Base-by-base conservation (phyloP, 306 rosid genomes). In the Crotalaria pallida region DNA sequence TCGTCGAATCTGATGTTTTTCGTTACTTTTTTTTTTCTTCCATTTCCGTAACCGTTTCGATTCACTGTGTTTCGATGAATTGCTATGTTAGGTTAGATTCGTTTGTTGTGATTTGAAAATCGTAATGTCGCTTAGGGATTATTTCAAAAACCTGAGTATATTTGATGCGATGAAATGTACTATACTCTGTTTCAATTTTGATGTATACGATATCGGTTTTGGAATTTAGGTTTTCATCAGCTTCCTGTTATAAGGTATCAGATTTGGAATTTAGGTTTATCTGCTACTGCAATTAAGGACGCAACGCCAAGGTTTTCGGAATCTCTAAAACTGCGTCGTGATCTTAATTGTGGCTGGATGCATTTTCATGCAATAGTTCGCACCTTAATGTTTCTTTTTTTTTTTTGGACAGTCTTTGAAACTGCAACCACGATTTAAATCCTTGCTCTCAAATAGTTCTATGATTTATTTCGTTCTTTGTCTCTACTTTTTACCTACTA, bases 81-180 rank as follows among this genome's bases (percentile, higher is more conserved):
- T n/a, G n/a, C n/a, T n/a, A 47, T 58, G 15, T 41, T 41, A 11
- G 6, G 38, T 60, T 55, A 65, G 75, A 76, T 76, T 80, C 27
- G 80, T 72, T 71, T 75, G 6, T 36, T 40, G 3, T 27, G 6
- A 6, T 63, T 50, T 19, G 18, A 53, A 33, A 31, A 66, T 70
- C 36, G 13, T 59, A 65, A 9, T 53, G 31, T 45, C 8, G 36
- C 10, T 38, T 67, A 22, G 51, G 69, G 31, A 16, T 59, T n/a
- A 3, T 3, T 29, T 36, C 48, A 31, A 18, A 9, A 18, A 38
- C n/a, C 6, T 56, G 11, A 15, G 10, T 7, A 6, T 29, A 41
- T 44, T 43, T 62, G 34, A 34, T 44, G 16, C 7, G 36, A 13
- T 51, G 18, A 33, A 17, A 3, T 62, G 34, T 22, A 18, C 8